phyloP scores from a whole-genome alignment of 192 early-diverging fungal genomes.

The Kappamyces sp. region DNA sequence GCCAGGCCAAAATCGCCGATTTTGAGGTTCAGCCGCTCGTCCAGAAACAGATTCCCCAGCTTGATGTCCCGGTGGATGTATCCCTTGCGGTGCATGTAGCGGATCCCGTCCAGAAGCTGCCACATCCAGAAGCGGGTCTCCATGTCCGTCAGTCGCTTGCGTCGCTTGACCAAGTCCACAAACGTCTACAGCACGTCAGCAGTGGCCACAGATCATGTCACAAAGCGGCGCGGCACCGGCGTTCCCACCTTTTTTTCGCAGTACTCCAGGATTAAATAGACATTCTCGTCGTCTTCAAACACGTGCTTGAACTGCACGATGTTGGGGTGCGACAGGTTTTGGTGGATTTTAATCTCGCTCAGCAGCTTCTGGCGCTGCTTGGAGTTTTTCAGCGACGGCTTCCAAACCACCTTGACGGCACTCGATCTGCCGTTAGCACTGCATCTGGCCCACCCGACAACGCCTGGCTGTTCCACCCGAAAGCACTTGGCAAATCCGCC shows the following conservation, averaged over 20 bases:
- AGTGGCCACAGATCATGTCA: background rate
- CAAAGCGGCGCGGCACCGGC: background rate
- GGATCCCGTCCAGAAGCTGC: slow-evolving; percentile 72
- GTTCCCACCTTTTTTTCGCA: slow-evolving; percentile 72
- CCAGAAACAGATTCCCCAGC: slow-evolving; percentile 87
- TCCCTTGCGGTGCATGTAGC: slow-evolving; percentile 70
- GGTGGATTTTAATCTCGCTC: slow-evolving; percentile 77
- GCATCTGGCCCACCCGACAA: slow-evolving; percentile 5
- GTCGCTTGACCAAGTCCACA: slow-evolving; percentile 68
- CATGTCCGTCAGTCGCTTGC: slow-evolving; percentile 77
- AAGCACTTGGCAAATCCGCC: slow-evolving; percentile 33
- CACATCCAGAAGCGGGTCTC: slow-evolving; percentile 84
- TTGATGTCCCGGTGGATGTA: slow-evolving; percentile 96
- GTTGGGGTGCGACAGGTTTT: slow-evolving; percentile 61
- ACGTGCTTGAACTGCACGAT: slow-evolving; percentile 75
- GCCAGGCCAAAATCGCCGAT: slow-evolving; percentile 96
- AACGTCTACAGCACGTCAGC: slow-evolving; percentile 58
- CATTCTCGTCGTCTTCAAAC: slow-evolving; percentile 83
- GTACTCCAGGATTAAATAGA: slow-evolving; percentile 88
- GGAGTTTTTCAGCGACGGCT: slow-evolving; percentile 40
- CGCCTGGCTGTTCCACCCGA: slow-evolving; percentile 32
- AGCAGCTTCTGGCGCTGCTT: slow-evolving; percentile 51
- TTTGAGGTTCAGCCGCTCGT: slow-evolving; percentile 74
- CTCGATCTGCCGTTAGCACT: slow-evolving; percentile 3
- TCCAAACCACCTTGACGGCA: slow-evolving; percentile 50